Percentiles rank a stretch among this genome's conserved stretches.
Conservation (phyloP, 108 stramenopile genomes). For the Bacterosira constricta region DNA sequence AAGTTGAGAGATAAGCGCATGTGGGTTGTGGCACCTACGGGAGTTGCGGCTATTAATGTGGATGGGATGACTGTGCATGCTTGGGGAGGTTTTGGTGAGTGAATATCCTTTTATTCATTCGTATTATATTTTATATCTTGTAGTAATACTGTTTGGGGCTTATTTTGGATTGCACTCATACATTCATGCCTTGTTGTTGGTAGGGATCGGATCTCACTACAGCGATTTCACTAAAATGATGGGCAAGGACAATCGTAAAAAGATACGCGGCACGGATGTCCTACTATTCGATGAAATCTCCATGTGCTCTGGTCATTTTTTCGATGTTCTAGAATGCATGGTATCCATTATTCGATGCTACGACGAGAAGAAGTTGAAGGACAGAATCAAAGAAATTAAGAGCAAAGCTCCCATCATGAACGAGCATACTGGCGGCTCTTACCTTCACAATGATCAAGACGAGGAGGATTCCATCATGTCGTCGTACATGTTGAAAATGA, state of each 20-base stretch:
- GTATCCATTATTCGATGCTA: constrained; percentile 50
- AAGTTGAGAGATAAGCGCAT: constrained; percentile 19
- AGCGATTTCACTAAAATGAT: constrained; percentile 38
- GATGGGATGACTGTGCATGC: constrained; percentile 56
- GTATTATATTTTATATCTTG: too few species aligned
- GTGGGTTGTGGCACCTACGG: constrained; percentile 65
- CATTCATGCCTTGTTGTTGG: too few species aligned
- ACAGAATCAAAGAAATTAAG: not conserved
- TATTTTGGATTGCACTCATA: too few species aligned
- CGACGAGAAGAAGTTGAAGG: constrained; percentile 9
- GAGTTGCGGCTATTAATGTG: constrained; percentile 57
- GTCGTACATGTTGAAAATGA: constrained; percentile 20
- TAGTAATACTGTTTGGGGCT: too few species aligned
- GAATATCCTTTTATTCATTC: not conserved
- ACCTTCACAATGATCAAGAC: not conserved
- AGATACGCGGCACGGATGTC: constrained; percentile 10
- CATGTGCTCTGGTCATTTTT: constrained; percentile 60
- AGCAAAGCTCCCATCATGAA: not conserved
- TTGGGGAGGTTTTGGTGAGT: constrained; percentile 41
- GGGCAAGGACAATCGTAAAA: constrained; percentile 2
- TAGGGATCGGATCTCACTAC: not conserved
- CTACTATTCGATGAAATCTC: constrained; percentile 64
- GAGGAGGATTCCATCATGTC: not conserved
- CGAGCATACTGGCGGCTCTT: not conserved
- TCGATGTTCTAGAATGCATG: constrained; percentile 70